A percentile compares a stretch with the other conserved stretches of the same genome.
phyloP scores from a whole-genome alignment of 331 rosid genomes.

The Prunus yedoensis region DNA sequence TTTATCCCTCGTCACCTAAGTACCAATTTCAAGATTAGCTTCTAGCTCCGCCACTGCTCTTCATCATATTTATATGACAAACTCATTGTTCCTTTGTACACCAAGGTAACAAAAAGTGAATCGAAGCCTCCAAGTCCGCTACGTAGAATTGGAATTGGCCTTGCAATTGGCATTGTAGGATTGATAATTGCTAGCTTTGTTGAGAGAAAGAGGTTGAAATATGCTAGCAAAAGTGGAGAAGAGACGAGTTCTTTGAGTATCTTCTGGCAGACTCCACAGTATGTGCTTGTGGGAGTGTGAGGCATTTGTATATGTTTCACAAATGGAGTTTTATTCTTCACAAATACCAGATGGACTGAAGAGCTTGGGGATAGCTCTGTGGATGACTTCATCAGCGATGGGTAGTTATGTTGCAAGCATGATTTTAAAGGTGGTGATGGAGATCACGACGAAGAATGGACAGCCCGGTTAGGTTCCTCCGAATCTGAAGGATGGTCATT shows the following conservation, averaged over 20 bases:
- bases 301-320: constrained; percentile 54
- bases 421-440: constrained; percentile 47
- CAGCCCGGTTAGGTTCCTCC: constrained; percentile 63
- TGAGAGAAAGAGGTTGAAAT: constrained; percentile 35
- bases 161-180: constrained; percentile 40
- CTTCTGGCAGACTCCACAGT: constrained; percentile 61
- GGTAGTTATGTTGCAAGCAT: constrained; percentile 50
- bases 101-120: constrained; percentile 33
- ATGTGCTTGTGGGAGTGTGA: constrained; percentile 54
- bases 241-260: constrained; percentile 52
- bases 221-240: constrained; percentile 21
- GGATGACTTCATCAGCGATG: constrained; percentile 52
- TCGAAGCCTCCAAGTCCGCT: constrained; percentile 48
- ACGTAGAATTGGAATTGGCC: constrained; percentile 53
- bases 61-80: constrained; percentile 44
- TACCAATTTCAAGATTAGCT: too few relatives aligned
- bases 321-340: constrained; percentile 54
- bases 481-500: constrained; percentile 53
- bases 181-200: constrained; percentile 47
- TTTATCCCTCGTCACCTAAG: too few relatives aligned
- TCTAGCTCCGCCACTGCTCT: not conserved
- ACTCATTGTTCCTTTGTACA: constrained; percentile 37
- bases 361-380: constrained; percentile 56
- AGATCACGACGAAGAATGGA: constrained; percentile 39
- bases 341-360: constrained; percentile 54